A percentile compares a stretch with the other conserved stretches of the same genome.
Evolutionary conservation across 202 grass and related monocot genomes (phyloP).

Genomic region (Dendrocalamus latiflorus): DNA sequence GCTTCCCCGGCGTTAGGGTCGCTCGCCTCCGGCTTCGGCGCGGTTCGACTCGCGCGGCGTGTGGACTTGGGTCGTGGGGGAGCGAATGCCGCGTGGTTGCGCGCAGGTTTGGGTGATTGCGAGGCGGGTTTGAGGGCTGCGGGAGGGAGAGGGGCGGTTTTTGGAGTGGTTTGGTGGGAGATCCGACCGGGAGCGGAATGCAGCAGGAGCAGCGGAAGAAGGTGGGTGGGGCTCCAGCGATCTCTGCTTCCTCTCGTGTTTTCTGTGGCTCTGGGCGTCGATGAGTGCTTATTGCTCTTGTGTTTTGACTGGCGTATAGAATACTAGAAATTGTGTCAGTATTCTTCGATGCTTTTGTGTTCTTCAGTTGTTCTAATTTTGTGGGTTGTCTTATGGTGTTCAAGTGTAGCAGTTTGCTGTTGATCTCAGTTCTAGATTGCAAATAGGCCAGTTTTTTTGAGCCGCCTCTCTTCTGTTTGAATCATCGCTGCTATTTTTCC

Average conservation of each 20-base stretch:
- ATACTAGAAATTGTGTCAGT: neutral
- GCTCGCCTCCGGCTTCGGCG: neutral
- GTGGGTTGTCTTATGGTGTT: too few species aligned
- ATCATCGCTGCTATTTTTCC: too few species aligned
- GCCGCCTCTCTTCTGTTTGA: too few species aligned
- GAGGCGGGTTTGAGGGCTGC: neutral
- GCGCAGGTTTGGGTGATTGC: neutral
- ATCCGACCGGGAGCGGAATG: constrained; percentile 46
- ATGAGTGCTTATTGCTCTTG: neutral
- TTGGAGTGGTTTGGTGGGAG: constrained; percentile 3
- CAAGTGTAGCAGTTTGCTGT: neutral
- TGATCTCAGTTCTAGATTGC: too few species aligned
- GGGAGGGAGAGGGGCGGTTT: neutral
- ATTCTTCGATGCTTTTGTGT: neutral
- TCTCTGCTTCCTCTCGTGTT: neutral
- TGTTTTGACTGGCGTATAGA: neutral
- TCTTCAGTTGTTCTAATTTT: neutral
- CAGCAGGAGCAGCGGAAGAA: constrained; percentile 84
- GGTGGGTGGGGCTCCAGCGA: constrained; percentile 40
- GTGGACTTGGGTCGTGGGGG: neutral
- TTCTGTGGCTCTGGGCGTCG: neutral
- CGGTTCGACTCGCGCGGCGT: neutral
- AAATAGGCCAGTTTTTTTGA: too few species aligned
- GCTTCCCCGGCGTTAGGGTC: neutral
- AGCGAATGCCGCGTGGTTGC: neutral